phyloP scores from a whole-genome alignment of 306 rosid genomes.

The Vigna hirtella region DNA sequence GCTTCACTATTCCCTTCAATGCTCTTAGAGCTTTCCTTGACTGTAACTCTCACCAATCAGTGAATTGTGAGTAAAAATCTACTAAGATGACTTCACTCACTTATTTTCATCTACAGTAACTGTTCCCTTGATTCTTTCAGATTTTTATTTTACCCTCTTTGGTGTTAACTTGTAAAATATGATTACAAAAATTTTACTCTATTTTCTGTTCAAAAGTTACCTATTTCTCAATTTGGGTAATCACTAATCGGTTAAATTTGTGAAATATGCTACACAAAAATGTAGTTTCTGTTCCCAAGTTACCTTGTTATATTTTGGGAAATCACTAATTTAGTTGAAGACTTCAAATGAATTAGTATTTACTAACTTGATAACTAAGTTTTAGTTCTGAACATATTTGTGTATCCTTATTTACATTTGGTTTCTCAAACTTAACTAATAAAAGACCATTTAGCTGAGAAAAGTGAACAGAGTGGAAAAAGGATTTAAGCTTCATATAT shows the following conservation, averaged over 20 bases:
- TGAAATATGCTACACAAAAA: background rate
- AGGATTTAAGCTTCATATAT: background rate
- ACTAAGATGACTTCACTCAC: constrained; percentile 7
- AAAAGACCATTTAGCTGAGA: background rate
- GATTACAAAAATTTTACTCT: background rate
- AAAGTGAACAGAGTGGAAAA: constrained; percentile 2
- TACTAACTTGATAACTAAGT: background rate
- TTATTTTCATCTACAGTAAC: constrained; percentile 1
- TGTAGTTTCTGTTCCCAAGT: background rate
- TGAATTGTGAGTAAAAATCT: constrained; percentile 14
- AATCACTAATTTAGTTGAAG: constrained; percentile 7
- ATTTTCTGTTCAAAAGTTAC: constrained; percentile 3
- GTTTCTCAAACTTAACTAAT: background rate
- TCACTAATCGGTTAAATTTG: constrained; percentile 3
- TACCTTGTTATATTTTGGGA: background rate
- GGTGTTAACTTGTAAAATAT: background rate
- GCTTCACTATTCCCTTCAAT: constrained; percentile 95
- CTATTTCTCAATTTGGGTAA: background rate
- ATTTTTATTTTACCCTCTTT: background rate
- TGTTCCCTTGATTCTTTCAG: background rate
- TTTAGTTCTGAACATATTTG: constrained; percentile 5
- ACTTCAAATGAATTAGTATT: background rate
- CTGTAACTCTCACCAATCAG: constrained; percentile 51
- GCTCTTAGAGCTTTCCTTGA: constrained; percentile 93
- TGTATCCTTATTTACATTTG: background rate